Base-by-base conservation (phyloP, 306 rosid genomes). In the Trifolium subterraneum region DNA sequence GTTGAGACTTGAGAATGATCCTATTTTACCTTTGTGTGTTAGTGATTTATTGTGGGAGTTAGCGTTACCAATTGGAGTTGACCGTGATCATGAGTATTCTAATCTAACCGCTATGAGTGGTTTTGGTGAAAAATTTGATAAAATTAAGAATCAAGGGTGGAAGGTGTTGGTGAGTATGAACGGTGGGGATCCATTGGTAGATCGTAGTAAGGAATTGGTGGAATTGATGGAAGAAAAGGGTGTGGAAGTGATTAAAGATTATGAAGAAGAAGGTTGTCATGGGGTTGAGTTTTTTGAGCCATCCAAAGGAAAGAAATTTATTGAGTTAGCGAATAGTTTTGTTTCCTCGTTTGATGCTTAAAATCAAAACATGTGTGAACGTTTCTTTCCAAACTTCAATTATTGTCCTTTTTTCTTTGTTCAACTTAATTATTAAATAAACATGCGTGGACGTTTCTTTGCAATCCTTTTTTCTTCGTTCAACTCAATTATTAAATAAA, bases 81-180 rank as follows among this genome's bases (percentile, higher is more conserved):
- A 81, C 59, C 84, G 88, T 4, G 89, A 89, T 73, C 89, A 85
- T 15, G 75, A 81, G 86, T 89, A 78, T 80, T 68, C 78, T 15
- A 84, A 87, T 86, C 88, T 86, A 1, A 82, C 16, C 86, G 85
- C 0, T 1, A 64, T 72, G 5, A 61, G 20, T 4, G 83, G 79
- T 6, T 42, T 58, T 0, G 5, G 7, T 2, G 19, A 23, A 18
- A 13, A 29, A 7, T 16, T 78, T 22, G 85, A 55, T 7, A 36
- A 14, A 18, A 80, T 89, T 20, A n/a, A n/a, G 51, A 41, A n/a
- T 70, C 68, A 52, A 20, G 75, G 72, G 5, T 88, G 90, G 87
- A 52, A 70, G 29, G 81, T 84, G 0, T 42, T 88, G 75, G 81
- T 84, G 22, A 62, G 68, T 0, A 87, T 87, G 1, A 78, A 78